Evolutionary conservation across 345 rosid genomes (phyloP), one percentile per base, ranked within the genome.

Genomic region (Dovyalis caffra): DNA sequence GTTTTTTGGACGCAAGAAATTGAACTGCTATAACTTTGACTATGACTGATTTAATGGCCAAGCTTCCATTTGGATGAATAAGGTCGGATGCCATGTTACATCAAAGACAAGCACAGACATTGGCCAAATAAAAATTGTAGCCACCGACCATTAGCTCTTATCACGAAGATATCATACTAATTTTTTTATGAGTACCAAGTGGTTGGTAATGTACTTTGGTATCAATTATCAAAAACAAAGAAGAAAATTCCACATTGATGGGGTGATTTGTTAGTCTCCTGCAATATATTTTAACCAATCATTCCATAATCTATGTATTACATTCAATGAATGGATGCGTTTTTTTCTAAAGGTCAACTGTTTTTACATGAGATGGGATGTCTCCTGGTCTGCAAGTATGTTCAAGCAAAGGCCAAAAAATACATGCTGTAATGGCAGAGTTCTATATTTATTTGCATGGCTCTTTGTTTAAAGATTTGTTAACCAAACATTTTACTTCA

Each of bases 281-380:
- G n/a, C 23, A 37, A 2, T 37, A 21, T 31, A 47, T 40, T 47
- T 63, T 63, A 35, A 35, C 32, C 45, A 37, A 25, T 16, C 32
- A 45, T 53, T 78, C 32, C 61, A 40, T 72, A 62, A 73, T 76
- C 71, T 4, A 23, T 70, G 4, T 16, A 5, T 70, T 37, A 53
- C 75, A 75, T 83, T 80, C 85, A 83, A 45, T 76, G 86, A 70
- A 78, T 76, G 53, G 51, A 29, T 69, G 28, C 10, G 29, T 21
- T 31, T 47, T 74, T 63, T 51, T 38, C 51, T 63, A 8, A 11
- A 49, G 66, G 82, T 76, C 79, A 81, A 77, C 73, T 77, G 57
- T 68, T 74, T 56, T 81, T 73, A 73, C 70, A 73, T 77, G 73
- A 58, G 69, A 51, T 61, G 76, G 49, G 75, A 73, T 79, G 72